Evolutionary conservation across 2,329 filamentous ascomycete species (phyloP).

Genomic region (Spiromastix sp.): DNA sequence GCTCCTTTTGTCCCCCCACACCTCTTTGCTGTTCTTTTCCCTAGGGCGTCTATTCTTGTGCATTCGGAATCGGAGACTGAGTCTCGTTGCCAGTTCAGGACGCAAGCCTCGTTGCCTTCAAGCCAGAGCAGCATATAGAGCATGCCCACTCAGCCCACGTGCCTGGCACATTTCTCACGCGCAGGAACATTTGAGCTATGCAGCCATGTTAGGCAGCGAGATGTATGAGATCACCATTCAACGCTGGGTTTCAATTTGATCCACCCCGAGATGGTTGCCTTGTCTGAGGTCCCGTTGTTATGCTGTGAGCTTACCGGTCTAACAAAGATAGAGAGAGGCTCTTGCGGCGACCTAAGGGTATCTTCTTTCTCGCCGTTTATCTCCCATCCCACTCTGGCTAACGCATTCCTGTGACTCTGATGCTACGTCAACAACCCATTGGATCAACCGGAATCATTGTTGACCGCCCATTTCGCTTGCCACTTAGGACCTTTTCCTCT

Average conservation of each 20-base stretch:
- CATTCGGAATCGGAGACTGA: not conserved
- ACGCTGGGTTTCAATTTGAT: not conserved
- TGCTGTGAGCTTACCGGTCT: no score
- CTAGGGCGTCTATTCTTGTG: not conserved
- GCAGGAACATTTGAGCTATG: not conserved
- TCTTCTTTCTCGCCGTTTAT: no score
- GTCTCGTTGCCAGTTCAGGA: no score
- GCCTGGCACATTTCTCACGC: not conserved
- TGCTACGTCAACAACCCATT: no score
- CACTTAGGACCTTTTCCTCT: no score
- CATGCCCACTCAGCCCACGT: not conserved
- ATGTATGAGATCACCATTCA: not conserved
- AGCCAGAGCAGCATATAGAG: not conserved
- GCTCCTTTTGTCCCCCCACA: not conserved
- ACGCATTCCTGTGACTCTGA: no score
- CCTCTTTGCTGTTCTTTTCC: not conserved
- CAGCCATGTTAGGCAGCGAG: not conserved
- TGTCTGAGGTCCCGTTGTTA: no score
- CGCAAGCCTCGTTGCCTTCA: not conserved
- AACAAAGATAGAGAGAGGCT: no score
- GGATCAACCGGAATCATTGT: no score
- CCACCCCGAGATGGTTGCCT: not conserved
- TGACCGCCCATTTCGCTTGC: no score
- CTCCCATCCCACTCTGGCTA: no score
- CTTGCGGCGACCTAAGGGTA: no score